Evolutionary conservation across 495 filamentous ascomycete genomes (phyloP).

Genomic region (Letharia columbiana): DNA sequence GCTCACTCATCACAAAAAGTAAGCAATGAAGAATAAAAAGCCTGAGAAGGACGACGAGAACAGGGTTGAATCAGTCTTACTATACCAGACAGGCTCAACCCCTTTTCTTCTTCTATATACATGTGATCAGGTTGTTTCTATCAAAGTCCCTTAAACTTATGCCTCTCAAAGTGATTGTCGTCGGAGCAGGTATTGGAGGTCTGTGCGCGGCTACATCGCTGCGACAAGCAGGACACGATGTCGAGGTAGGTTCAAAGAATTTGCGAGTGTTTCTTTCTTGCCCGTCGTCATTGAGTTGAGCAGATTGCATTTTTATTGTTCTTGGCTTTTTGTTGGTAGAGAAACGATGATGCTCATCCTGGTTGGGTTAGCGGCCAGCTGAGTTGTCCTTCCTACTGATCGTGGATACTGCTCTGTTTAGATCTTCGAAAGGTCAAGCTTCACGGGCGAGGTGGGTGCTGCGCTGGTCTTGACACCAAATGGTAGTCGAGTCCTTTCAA

Average conservation of each 20-base stretch:
- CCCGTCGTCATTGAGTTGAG: neutral
- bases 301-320: neutral
- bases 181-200: neutral
- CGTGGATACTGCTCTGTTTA: conserved; percentile 12
- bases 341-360: neutral
- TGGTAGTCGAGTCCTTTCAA: conserved; percentile 38
- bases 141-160: neutral
- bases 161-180: neutral
- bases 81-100: neutral
- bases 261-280: neutral
- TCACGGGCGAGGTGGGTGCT: conserved; percentile 48
- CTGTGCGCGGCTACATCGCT: neutral
- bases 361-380: neutral
- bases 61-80: neutral
- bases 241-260: neutral
- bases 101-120: neutral
- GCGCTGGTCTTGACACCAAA: conserved; percentile 47
- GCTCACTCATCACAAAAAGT: neutral
- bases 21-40: too few relatives aligned
- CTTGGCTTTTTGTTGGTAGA: neutral
- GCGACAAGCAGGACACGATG: neutral
- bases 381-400: neutral
- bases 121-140: neutral
- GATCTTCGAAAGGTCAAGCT: conserved; percentile 44
- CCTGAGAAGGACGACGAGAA: too few relatives aligned